These are phyloP conservation scores for Aristolochia fimbriata DNA, from an alignment of 164 flowering plant genomes.

Conservation along the genomic window DNA sequence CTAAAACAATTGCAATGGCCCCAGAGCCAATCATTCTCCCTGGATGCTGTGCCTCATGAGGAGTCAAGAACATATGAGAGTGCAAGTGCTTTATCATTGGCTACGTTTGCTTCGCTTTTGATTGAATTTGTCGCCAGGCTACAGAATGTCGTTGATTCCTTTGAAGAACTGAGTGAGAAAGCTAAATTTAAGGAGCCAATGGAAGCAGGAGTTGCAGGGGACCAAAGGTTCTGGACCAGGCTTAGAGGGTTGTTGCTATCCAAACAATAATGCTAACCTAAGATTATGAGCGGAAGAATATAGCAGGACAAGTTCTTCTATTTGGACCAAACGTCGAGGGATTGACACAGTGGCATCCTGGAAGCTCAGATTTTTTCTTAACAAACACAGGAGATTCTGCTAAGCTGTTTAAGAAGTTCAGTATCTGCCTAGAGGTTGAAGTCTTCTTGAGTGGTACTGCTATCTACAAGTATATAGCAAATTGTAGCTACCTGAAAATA, in stretches of 20 bases:
- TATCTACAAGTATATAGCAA: too few relatives aligned
- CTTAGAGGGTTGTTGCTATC: slow-evolving; percentile 13
- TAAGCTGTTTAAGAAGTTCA: too few relatives aligned
- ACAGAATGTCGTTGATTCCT: slow-evolving; percentile 63
- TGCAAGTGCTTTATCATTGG: slow-evolving; percentile 75
- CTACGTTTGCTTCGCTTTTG: slow-evolving; percentile 73
- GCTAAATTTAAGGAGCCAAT: slow-evolving; percentile 70
- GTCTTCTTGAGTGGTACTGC: too few relatives aligned
- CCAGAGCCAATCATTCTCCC: slow-evolving; percentile 28
- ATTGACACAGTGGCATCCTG: too few relatives aligned
- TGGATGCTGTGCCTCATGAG: slow-evolving; percentile 16
- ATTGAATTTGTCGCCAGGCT: slow-evolving; percentile 98
- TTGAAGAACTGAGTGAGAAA: slow-evolving; percentile 57
- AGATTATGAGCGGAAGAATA: too few relatives aligned
- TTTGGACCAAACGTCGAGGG: too few relatives aligned
- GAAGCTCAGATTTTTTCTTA: too few relatives aligned
- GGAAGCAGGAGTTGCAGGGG: slow-evolving; percentile 15
- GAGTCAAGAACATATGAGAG: slow-evolving; percentile 63
- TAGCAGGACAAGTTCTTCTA: too few relatives aligned
- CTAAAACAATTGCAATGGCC: slow-evolving; percentile 48
- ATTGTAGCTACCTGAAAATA: too few relatives aligned
- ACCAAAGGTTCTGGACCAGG: slow-evolving; percentile 33
- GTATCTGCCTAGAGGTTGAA: too few relatives aligned
- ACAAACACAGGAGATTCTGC: too few relatives aligned
- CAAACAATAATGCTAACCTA: slow-evolving; percentile 2